Conservation (phyloP, 1,139 yeast genomes). For the Sugiyamaella sp. region DNA sequence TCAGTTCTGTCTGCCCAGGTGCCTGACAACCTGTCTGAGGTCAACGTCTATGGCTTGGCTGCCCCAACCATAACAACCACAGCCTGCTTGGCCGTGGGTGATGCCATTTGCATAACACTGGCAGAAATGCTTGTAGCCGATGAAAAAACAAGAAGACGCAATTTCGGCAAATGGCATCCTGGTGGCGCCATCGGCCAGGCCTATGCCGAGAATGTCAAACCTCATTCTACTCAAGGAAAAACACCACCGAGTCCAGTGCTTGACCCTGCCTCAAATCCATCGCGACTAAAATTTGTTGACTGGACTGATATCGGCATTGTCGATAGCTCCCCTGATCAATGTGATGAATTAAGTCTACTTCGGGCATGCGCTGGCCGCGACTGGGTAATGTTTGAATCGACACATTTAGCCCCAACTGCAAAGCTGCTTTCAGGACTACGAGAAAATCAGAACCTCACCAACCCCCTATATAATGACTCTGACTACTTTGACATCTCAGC, state of each 20-base stretch:
- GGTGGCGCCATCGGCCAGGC: slow-evolving; percentile 86
- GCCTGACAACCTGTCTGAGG: slow-evolving; percentile 61
- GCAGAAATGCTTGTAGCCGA: slow-evolving; percentile 68
- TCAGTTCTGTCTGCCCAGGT: slow-evolving; percentile 65
- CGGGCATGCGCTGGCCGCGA: slow-evolving; percentile 34
- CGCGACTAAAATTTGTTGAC: background rate
- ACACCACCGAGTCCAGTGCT: background rate
- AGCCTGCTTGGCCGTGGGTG: slow-evolving; percentile 73
- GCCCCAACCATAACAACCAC: slow-evolving; percentile 91
- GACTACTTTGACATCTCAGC: slow-evolving; percentile 14
- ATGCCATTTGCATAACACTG: slow-evolving; percentile 73
- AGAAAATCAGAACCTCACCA: background rate
- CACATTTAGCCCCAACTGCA: slow-evolving; percentile 15
- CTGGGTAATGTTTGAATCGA: slow-evolving; percentile 24
- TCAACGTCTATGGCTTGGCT: slow-evolving; percentile 72
- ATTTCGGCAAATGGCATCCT: slow-evolving; percentile 77
- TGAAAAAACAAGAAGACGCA: slow-evolving; percentile 52
- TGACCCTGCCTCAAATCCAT: background rate
- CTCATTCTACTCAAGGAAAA: background rate
- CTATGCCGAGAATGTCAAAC: slow-evolving; percentile 30
- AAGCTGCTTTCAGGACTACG: slow-evolving; percentile 6
- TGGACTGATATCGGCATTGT: slow-evolving; percentile 20
- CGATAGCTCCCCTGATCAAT: slow-evolving; percentile 15
- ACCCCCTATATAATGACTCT: slow-evolving; percentile 5
- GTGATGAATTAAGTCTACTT: slow-evolving; percentile 29